A percentile compares a stretch with the other conserved stretches of the same genome.
Conservation (phyloP, 305 asterid species). For the Lippia alba region DNA sequence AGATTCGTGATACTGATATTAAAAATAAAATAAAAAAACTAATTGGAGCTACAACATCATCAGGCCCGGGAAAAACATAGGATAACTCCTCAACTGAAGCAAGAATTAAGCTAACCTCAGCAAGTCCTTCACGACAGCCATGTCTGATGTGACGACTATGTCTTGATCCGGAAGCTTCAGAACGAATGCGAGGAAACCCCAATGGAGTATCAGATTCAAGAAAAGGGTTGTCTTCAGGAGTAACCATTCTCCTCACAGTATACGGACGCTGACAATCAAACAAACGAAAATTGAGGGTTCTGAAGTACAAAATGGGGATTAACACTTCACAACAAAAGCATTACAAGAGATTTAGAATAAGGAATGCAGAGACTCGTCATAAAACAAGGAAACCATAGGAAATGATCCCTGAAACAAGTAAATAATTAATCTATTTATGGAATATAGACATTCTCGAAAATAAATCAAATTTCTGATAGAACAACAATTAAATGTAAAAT, state of each 20-base stretch:
- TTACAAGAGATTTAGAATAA: no score
- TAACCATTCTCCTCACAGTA: constrained; percentile 74
- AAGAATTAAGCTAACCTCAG: constrained; percentile 65
- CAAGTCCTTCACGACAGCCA: constrained; percentile 77
- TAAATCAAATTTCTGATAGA: no score
- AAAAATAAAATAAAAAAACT: not conserved
- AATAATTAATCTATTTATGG: not conserved
- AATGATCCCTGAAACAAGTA: not conserved
- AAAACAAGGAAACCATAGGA: not conserved
- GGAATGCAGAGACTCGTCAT: no score
- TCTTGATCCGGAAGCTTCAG: constrained; percentile 63
- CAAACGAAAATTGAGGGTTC: constrained; percentile 21
- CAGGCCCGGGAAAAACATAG: not conserved
- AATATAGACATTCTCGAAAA: not conserved
- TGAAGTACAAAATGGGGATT: constrained; percentile 2
- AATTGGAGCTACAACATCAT: constrained; percentile 5
- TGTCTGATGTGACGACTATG: constrained; percentile 68
- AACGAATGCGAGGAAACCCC: constrained; percentile 51
- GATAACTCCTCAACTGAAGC: not conserved
- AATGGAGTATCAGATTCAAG: constrained; percentile 57
- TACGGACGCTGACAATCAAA: constrained; percentile 59
- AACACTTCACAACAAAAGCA: not conserved
- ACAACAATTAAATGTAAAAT: not conserved
- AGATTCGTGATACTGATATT: not conserved
- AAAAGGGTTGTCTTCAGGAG: constrained; percentile 76